Conservation (phyloP, 2,329 filamentous ascomycete genomes). For the Phaeomoniella chlamydospora region DNA sequence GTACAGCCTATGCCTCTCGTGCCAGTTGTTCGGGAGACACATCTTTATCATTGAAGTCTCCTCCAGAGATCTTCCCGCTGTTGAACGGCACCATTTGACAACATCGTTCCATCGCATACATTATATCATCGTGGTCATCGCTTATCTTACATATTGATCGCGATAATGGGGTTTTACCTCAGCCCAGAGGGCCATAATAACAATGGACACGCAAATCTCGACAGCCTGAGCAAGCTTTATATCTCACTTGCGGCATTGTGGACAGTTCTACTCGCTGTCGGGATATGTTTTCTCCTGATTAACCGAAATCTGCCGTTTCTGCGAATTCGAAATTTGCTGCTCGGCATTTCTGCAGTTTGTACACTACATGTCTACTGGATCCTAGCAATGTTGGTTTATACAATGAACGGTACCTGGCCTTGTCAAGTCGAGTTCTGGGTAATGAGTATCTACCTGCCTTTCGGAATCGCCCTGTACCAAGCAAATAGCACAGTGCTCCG, state of each 20-base stretch:
- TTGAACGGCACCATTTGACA: constrained; percentile 2
- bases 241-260: constrained; percentile 14
- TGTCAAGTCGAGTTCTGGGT: constrained; percentile 48
- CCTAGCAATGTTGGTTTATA: constrained; percentile 18
- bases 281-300: constrained; percentile 17
- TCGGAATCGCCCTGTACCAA: constrained; percentile 52
- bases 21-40: too few species aligned
- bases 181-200: not conserved
- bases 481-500: constrained; percentile 48
- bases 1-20: too few species aligned
- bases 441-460: constrained; percentile 51
- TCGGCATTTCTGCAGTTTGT: constrained; percentile 20
- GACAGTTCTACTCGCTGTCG: constrained; percentile 16
- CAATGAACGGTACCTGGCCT: constrained; percentile 24
- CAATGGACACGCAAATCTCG: constrained; percentile 6
- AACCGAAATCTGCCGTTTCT: constrained; percentile 20
- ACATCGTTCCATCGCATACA: constrained; percentile 1
- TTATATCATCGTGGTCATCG: too few species aligned
- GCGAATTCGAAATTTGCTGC: constrained; percentile 21
- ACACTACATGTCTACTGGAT: constrained; percentile 23
- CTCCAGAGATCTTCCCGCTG: too few species aligned
- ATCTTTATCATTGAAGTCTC: too few species aligned
- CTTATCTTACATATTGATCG: too few species aligned
- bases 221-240: constrained; percentile 11
- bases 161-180: constrained; percentile 1